phyloP scores from a whole-genome alignment of 164 flowering plant species.

The Warburgia ugandensis region DNA sequence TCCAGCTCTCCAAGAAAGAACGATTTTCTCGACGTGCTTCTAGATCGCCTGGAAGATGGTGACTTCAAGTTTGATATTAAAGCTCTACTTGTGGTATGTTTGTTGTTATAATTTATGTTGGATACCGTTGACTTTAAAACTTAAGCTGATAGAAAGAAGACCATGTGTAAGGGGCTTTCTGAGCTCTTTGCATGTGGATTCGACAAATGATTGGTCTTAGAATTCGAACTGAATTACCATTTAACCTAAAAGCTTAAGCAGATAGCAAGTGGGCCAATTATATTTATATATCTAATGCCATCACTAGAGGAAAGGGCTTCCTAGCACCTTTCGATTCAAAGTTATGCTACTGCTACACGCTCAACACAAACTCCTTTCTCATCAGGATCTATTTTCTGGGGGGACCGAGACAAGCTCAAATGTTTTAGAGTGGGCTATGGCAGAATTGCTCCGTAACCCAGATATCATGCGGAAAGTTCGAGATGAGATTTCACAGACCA shows the following conservation, averaged over 20 bases:
- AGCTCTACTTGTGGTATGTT: slow-evolving; percentile 1
- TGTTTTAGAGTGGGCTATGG: slow-evolving; percentile 28
- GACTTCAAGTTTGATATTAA: background rate
- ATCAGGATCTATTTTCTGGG: slow-evolving; percentile 21
- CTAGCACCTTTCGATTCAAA: background rate
- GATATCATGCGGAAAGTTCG: slow-evolving; percentile 11
- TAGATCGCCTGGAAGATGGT: background rate
- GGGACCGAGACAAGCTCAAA: slow-evolving; percentile 19
- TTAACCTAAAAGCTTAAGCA: too few relatives aligned
- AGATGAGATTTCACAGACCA: slow-evolving; percentile 10
- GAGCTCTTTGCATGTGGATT: too few relatives aligned
- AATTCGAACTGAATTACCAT: too few relatives aligned
- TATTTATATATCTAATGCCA: background rate
- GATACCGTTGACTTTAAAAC: background rate
- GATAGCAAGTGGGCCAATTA: too few relatives aligned
- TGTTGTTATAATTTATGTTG: background rate
- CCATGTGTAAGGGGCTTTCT: too few relatives aligned
- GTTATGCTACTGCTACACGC: background rate
- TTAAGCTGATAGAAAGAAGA: too few relatives aligned
- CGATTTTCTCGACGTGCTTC: slow-evolving; percentile 11
- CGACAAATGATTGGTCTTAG: too few relatives aligned
- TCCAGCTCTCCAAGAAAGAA: background rate
- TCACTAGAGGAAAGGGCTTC: background rate
- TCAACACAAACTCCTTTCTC: too few relatives aligned
- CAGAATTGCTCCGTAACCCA: slow-evolving; percentile 21